phyloP scores from a whole-genome alignment of 306 rosid species.

The Vigna trinervia region DNA sequence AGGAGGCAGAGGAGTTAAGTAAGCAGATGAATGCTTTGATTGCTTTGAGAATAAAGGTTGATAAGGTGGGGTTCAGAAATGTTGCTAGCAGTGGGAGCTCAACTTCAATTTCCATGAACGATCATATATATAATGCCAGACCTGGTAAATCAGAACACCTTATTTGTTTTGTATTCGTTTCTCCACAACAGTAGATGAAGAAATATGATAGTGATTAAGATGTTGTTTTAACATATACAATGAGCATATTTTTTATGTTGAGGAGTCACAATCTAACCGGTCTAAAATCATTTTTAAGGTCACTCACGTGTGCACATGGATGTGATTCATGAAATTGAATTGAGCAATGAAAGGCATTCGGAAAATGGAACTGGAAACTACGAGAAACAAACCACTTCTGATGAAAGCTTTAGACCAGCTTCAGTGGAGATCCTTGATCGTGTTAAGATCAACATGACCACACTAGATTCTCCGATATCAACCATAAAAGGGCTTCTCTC shows the following conservation, averaged over 20 bases:
- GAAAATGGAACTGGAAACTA: conserved; percentile 43
- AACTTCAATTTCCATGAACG: conserved; percentile 33
- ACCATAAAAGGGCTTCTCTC: conserved; percentile 60
- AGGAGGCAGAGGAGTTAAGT: conserved; percentile 76
- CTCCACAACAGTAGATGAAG: neutral
- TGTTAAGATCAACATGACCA: conserved; percentile 57
- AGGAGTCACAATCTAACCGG: conserved; percentile 1
- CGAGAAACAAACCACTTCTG: conserved; percentile 18
- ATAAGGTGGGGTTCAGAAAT: conserved; percentile 47
- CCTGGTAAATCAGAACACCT: conserved; percentile 49
- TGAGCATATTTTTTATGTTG: neutral
- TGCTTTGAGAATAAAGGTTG: conserved; percentile 71
- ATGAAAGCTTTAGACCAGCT: conserved; percentile 52
- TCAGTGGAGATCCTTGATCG: conserved; percentile 62
- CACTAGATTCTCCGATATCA: conserved; percentile 65
- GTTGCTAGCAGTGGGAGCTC: conserved; percentile 39
- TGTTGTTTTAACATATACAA: conserved; percentile 3
- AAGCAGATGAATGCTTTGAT: conserved; percentile 76
- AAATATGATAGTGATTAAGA: neutral
- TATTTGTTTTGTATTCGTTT: neutral
- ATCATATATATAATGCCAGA: conserved; percentile 35
- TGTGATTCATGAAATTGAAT: conserved; percentile 70
- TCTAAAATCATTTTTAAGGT: conserved; percentile 40
- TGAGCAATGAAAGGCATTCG: conserved; percentile 46
- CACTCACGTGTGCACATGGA: conserved; percentile 47